phyloP scores from a whole-genome alignment of 108 stramenopile species.

The Stephanodiscus triporus region DNA sequence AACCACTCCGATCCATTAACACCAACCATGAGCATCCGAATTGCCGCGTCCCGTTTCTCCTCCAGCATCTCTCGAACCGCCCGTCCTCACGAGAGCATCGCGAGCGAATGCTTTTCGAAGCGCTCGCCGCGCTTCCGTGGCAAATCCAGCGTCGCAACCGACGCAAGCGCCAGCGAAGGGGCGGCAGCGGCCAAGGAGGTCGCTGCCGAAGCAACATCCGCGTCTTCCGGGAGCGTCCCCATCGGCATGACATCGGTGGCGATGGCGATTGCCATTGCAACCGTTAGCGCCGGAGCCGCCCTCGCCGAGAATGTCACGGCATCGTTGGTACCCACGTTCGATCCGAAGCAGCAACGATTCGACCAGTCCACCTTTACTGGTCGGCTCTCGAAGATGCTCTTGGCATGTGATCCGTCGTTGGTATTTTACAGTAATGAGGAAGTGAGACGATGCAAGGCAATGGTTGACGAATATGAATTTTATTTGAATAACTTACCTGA shows the following conservation, averaged over 20 bases:
- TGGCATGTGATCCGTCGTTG: slow-evolving; percentile 77
- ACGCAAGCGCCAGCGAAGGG: not conserved
- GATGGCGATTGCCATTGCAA: slow-evolving; percentile 55
- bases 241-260: slow-evolving; percentile 51
- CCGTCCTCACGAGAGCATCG: not conserved
- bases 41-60: slow-evolving; percentile 11
- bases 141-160: slow-evolving; percentile 25
- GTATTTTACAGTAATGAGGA: slow-evolving; percentile 58
- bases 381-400: slow-evolving; percentile 68
- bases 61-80: slow-evolving; percentile 10
- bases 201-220: slow-evolving; percentile 9
- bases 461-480: slow-evolving; percentile 50
- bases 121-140: slow-evolving; percentile 15
- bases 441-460: slow-evolving; percentile 41
- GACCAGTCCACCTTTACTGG: slow-evolving; percentile 64
- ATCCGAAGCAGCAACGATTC: slow-evolving; percentile 61
- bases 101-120: not conserved
- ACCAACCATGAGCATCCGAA: slow-evolving; percentile 10
- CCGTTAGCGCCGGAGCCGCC: slow-evolving; percentile 52
- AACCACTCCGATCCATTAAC: too few species aligned
- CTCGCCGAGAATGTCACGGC: slow-evolving; percentile 60
- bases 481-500: slow-evolving; percentile 16
- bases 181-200: slow-evolving; percentile 6
- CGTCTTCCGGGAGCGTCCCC: slow-evolving; percentile 16
- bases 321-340: slow-evolving; percentile 53